Base-by-base conservation (phyloP, 2,329 filamentous ascomycete genomes). In the Alternaria gaisen region DNA sequence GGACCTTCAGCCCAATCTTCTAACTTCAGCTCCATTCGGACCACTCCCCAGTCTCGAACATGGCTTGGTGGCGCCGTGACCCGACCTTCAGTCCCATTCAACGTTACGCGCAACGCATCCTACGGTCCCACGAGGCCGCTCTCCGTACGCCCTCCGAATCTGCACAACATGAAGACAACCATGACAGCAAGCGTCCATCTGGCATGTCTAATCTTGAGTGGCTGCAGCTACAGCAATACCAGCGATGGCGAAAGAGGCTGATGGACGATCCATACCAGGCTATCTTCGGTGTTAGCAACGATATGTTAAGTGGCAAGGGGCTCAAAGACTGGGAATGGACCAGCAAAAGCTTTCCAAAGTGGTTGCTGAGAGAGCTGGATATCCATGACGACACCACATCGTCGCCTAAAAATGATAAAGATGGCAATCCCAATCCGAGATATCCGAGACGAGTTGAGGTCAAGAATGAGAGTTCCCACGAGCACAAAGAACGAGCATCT, bases 221-320 rank as follows among this genome's bases (percentile, higher is more conserved):
- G 74, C 56, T 71, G 40, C 73, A 73, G 44, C 42, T 73, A 18
- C 69, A 72, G 41, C 69, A 74, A 34, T 72, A 73, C 32, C 61
- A 64, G 20, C 65, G 56, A n/a, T 77, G 72, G 74, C 72, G 66
- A 59, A 68, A 63, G 61, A 60, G 65, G 26, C 51, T 82, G 34
- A 72, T 79, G 40, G 69, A 77, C 18, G 78, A 83, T 55, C 81
- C 81, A 11, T 83, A 83, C 54, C 72, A 77, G 53, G 75, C 78
- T 9, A 66, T 82, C 32, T 83, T 83, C 56, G 81, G 81, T 2
- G 78, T 77, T 2, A 78, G 76, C 44, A 72, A 79, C 55, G 68
- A 72, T 18, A 74, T 75, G 72, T 57, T 77, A 30, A 69, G 36
- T 54, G 76, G 74, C 26, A 72, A 72, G 57, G 75, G 75, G 4